A percentile compares a stretch with the other conserved stretches of the same genome.
Evolutionary conservation across 169 alveolate genomes (phyloP).

Genomic region (Babesia bovis): DNA sequence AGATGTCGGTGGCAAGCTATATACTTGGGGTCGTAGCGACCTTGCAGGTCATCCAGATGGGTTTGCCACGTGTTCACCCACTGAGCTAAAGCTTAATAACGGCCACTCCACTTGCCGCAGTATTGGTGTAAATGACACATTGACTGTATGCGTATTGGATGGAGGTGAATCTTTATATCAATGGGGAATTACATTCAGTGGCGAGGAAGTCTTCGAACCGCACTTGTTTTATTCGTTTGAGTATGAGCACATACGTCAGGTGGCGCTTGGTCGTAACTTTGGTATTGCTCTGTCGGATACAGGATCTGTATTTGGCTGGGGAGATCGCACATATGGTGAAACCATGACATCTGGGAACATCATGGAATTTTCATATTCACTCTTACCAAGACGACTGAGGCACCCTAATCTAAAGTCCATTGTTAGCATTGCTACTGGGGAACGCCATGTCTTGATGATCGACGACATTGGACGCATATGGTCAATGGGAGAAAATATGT

Average conservation of each 20-base stretch:
- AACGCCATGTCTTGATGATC: slow-evolving; percentile 77
- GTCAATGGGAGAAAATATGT: slow-evolving; percentile 80
- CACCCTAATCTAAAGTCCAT: slow-evolving; percentile 48
- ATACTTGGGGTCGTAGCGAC: slow-evolving; percentile 79
- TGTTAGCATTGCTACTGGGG: slow-evolving; percentile 77
- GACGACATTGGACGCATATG: slow-evolving; percentile 72
- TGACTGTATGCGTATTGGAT: slow-evolving; percentile 72
- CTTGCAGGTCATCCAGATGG: slow-evolving; percentile 67
- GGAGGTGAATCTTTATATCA: slow-evolving; percentile 61
- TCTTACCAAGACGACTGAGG: slow-evolving; percentile 60
- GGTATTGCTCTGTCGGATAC: slow-evolving; percentile 66
- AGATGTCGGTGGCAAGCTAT: slow-evolving; percentile 43
- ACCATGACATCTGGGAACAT: slow-evolving; percentile 21
- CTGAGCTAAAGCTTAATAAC: slow-evolving; percentile 29
- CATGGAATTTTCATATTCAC: slow-evolving; percentile 51
- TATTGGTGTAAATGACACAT: slow-evolving; percentile 58
- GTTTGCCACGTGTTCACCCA: slow-evolving; percentile 27
- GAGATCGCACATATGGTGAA: slow-evolving; percentile 82
- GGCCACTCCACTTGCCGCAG: slow-evolving; percentile 11
- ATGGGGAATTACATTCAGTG: slow-evolving; percentile 77
- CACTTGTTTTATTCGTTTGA: slow-evolving; percentile 68
- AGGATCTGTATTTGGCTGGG: slow-evolving; percentile 76
- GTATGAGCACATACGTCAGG: slow-evolving; percentile 63
- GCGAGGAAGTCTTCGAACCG: slow-evolving; percentile 69
- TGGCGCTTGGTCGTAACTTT: slow-evolving; percentile 74